phyloP scores from a whole-genome alignment of 192 early-diverging fungal species.

The Coemansia guatemalensis region DNA sequence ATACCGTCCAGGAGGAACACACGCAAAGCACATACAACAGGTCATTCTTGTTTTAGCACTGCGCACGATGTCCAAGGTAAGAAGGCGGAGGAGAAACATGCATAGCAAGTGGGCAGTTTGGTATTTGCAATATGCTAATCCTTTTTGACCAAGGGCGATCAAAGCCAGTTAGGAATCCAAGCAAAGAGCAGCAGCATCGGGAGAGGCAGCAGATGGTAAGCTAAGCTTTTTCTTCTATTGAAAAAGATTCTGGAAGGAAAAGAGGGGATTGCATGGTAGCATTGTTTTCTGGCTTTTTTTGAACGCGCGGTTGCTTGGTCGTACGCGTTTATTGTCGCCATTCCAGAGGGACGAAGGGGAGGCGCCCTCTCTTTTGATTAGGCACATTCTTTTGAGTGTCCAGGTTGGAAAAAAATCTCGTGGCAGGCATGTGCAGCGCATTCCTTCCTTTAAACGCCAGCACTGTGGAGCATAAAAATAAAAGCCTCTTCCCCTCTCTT shows the following conservation, averaged over 20 bases:
- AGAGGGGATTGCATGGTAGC: neutral
- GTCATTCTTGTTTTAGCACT: neutral
- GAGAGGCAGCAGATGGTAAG: neutral
- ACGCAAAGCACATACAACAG: neutral
- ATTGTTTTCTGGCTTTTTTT: neutral
- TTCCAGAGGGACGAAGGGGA: neutral
- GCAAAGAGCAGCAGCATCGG: neutral
- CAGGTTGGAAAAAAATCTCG: neutral
- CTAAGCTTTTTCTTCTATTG: slow-evolving; percentile 2
- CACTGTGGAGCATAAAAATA: neutral
- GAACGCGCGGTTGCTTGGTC: neutral
- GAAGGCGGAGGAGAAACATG: neutral
- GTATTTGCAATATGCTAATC: neutral
- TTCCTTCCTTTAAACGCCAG: neutral
- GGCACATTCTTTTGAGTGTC: neutral
- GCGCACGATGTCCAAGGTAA: neutral
- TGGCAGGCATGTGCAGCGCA: slow-evolving; percentile 4
- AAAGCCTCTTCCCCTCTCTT: neutral
- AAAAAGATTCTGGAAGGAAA: neutral
- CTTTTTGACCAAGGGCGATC: slow-evolving; percentile 1
- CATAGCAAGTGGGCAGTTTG: neutral
- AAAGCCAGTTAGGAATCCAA: neutral
- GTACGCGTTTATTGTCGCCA: neutral
- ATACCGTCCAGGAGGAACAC: neutral
- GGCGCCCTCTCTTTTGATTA: neutral